Conservation (phyloP, 2,329 filamentous ascomycete genomes). For the Hypoxylon sp. region DNA sequence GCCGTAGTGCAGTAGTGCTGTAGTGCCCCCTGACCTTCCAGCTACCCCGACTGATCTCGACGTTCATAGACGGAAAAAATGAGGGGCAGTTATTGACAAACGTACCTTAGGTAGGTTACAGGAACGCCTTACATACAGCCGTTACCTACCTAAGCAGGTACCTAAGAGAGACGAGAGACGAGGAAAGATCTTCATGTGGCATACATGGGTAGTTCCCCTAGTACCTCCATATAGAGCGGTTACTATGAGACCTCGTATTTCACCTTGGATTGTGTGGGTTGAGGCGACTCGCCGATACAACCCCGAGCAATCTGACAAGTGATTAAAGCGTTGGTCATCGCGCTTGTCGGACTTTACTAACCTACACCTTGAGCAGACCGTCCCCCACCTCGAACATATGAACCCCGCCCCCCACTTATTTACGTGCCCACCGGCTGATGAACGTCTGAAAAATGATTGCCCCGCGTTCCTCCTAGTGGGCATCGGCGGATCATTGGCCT, state of each 20-base stretch:
- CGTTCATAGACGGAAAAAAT: conserved; percentile 52
- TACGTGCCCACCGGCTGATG: conserved; percentile 19
- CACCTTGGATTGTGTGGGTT: not conserved
- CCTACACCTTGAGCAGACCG: conserved; percentile 6
- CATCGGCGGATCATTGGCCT: conserved; percentile 31
- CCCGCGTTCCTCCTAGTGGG: conserved; percentile 36
- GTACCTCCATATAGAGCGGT: too few relatives aligned
- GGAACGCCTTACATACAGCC: not conserved
- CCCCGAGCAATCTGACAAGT: conserved; percentile 14
- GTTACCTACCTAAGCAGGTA: not conserved
- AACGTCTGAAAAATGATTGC: conserved; percentile 25
- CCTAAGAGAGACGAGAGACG: too few relatives aligned
- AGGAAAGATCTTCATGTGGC: too few relatives aligned
- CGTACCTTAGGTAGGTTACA: not conserved
- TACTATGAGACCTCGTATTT: too few relatives aligned
- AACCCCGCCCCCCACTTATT: conserved; percentile 24
- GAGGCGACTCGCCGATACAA: conserved; percentile 9
- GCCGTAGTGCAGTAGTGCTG: too few relatives aligned
- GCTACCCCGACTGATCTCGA: conserved; percentile 31
- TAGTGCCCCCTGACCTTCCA: too few relatives aligned
- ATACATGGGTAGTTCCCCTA: too few relatives aligned
- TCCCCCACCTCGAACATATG: conserved; percentile 26
- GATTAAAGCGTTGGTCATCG: not conserved
- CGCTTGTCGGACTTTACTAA: conserved; percentile 6
- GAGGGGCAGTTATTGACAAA: conserved; percentile 48